Conservation (phyloP, 1,284 basidiomycete species). For the Tilletiopsis washingtonensis region DNA sequence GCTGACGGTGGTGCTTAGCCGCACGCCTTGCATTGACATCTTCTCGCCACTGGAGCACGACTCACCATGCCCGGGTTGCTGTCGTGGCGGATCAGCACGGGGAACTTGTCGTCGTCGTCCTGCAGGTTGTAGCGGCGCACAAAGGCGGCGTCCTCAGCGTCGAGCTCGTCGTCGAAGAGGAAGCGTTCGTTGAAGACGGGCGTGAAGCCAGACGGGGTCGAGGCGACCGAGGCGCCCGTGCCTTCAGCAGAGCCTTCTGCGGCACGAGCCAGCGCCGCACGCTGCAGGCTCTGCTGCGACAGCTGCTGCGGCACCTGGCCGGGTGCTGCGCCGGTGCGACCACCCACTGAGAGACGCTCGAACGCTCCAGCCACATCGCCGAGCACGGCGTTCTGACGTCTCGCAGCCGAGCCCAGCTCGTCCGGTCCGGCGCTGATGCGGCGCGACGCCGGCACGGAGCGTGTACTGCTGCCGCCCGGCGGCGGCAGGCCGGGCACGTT, state of each 20-base stretch:
- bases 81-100: conserved; percentile 51
- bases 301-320: neutral
- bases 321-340: neutral
- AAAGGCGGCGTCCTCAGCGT: conserved; percentile 43
- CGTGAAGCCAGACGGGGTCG: conserved; percentile 15
- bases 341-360: conserved; percentile 7
- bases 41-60: conserved; percentile 6
- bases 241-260: conserved; percentile 6
- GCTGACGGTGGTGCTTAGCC: conserved; percentile 48
- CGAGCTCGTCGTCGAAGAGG: conserved; percentile 43
- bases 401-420: neutral
- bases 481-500: conserved; percentile 15
- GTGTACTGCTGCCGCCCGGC: conserved; percentile 5
- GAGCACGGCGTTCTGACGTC: neutral
- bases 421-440: conserved; percentile 6
- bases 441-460: conserved; percentile 24
- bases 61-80: conserved; percentile 60
- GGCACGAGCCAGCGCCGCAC: neutral
- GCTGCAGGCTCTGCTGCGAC: neutral
- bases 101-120: conserved; percentile 56
- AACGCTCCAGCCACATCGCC: conserved; percentile 9
- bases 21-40: neutral
- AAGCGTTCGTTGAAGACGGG: conserved; percentile 43
- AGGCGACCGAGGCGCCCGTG: conserved; percentile 1
- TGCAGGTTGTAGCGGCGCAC: conserved; percentile 45